These are phyloP conservation scores for Lagenidium giganteum DNA, from an alignment of 352 stramenopile species.

Conservation along the genomic window DNA sequence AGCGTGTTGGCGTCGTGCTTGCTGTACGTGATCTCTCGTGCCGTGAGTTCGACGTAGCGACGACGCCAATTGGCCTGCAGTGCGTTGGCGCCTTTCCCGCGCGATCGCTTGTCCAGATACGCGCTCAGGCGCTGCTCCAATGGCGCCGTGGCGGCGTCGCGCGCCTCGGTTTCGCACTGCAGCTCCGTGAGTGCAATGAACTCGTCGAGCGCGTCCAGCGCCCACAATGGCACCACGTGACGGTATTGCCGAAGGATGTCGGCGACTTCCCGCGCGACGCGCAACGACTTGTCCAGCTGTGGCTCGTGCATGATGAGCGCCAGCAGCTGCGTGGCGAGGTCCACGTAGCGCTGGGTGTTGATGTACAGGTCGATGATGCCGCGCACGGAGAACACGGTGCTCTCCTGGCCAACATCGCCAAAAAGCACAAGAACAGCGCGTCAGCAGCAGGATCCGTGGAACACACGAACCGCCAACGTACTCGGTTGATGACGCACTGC, in stretches of 20 bases:
- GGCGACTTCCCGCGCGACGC: slow-evolving; percentile 42
- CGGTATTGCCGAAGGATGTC: slow-evolving; percentile 42
- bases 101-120: slow-evolving; percentile 57
- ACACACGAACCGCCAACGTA: too few relatives aligned
- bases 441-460: too few relatives aligned
- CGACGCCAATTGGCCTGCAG: slow-evolving; percentile 76
- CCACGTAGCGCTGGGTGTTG: slow-evolving; percentile 37
- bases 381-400: too few relatives aligned
- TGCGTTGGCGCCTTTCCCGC: slow-evolving; percentile 34
- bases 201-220: slow-evolving; percentile 50
- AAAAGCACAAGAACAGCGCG: too few relatives aligned
- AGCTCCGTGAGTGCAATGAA: slow-evolving; percentile 49
- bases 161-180: slow-evolving; percentile 46
- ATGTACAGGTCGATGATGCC: slow-evolving; percentile 39
- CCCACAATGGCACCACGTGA: slow-evolving; percentile 42
- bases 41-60: slow-evolving; percentile 45
- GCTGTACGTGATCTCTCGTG: slow-evolving; percentile 43
- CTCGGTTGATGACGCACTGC: slow-evolving; percentile 46
- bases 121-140: slow-evolving; percentile 22
- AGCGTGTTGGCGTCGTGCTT: slow-evolving; percentile 59
- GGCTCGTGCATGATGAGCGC: slow-evolving; percentile 43
- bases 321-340: slow-evolving; percentile 50
- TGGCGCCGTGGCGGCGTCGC: slow-evolving; percentile 38
- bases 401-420: too few relatives aligned
- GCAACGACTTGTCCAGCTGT: slow-evolving; percentile 23